Base-by-base conservation (phyloP, 345 rosid species). In the Gossypium longicalyx region DNA sequence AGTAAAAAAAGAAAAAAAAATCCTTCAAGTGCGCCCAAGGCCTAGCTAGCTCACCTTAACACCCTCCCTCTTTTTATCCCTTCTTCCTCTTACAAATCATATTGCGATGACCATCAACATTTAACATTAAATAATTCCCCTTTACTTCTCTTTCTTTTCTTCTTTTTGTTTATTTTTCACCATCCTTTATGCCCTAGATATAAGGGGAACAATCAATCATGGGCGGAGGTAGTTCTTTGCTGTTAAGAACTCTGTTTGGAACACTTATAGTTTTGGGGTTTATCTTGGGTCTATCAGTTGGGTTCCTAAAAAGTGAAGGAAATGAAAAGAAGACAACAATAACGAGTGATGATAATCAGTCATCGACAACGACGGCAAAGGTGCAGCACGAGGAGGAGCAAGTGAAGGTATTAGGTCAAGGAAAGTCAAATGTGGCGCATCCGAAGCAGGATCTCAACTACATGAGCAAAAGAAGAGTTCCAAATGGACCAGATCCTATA, bases 401-500 rank as follows among this genome's bases (percentile, higher is more conserved):
- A 17, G 76, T 59, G 57, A 72, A 71, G 61, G 78, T 71, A 3
- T 11, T 76, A 9, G 74, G 79, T 16, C 70, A 69, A 73, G 83
- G 74, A 45, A 76, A 84, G 76, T 73, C 77, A 9, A 9, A 23
- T 4, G 16, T 47, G 73, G 72, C 48, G 51, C 75, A 73, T 70
- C 82, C 81, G 1, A 78, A 71, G 71, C 70, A 74, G 71, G 88
- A 88, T 76, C 80, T 85, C 77, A 83, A 87, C 82, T 87, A 78
- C 82, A 81, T 88, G 86, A 87, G 89, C 91, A 91, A 89, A 75
- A 83, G 98, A 85, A 83, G 85, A 85, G 97, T 94, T 47, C 98
- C 98, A 12, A 89, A 90, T 70, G 98, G 98, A 59, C 91, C 98
- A 3, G 98, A 94, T 85, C 98, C 98, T 78, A 92, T 92, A 76